A percentile compares a stretch with the other conserved stretches of the same genome.
Evolutionary conservation across 2,329 filamentous ascomycete genomes (phyloP).

Genomic region (Biscogniauxia sp.): DNA sequence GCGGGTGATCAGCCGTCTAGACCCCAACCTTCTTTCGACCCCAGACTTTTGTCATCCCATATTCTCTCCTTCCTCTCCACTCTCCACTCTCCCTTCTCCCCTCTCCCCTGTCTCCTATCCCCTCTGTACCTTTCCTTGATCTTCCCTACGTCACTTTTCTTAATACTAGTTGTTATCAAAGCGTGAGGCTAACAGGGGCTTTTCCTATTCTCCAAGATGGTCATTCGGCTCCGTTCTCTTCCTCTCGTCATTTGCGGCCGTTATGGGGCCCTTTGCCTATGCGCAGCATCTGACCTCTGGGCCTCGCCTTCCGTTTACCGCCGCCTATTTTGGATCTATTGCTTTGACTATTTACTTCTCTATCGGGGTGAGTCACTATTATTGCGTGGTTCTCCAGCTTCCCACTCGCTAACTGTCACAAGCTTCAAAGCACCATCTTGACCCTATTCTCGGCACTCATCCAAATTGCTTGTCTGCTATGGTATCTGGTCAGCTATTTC

Average conservation of each 20-base stretch:
- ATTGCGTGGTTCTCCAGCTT: background rate
- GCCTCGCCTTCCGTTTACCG: constrained; percentile 85
- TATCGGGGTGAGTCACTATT: constrained; percentile 69
- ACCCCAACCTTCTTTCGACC: constrained; percentile 23
- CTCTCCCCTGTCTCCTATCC: too few relatives aligned
- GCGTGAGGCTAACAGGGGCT: constrained; percentile 29
- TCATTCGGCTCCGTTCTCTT: constrained; percentile 89
- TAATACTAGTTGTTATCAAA: background rate
- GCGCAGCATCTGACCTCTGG: constrained; percentile 79
- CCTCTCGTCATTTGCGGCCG: constrained; percentile 84
- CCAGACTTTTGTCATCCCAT: constrained; percentile 6
- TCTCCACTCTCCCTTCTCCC: background rate
- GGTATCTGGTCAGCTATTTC: constrained; percentile 97
- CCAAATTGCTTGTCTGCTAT: constrained; percentile 78
- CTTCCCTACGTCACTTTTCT: background rate
- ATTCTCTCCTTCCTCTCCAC: background rate
- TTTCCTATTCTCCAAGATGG: constrained; percentile 63
- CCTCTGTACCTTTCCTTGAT: background rate
- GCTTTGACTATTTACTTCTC: constrained; percentile 87
- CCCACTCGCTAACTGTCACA: constrained; percentile 38
- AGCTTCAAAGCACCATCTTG: constrained; percentile 77
- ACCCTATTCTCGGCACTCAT: constrained; percentile 81
- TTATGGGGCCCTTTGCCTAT: constrained; percentile 89
- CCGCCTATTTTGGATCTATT: constrained; percentile 93
- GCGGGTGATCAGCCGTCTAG: constrained; percentile 24